These are phyloP conservation scores for Phaeomoniella chlamydospora DNA, from an alignment of 2,329 filamentous ascomycete genomes.

Conservation along the genomic window DNA sequence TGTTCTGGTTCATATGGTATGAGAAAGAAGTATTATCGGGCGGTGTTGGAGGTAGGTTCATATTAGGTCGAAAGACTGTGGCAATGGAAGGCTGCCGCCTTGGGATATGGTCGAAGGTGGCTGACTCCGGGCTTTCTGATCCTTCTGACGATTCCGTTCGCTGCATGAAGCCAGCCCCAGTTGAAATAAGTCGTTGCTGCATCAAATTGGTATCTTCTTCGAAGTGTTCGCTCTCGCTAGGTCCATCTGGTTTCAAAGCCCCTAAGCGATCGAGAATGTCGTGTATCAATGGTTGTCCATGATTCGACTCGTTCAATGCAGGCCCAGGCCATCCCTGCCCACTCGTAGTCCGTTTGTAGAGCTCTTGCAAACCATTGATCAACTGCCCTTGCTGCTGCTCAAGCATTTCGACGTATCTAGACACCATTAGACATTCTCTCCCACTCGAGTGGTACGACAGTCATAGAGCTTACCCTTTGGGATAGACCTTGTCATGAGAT, in stretches of 20 bases:
- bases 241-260: constrained; percentile 37
- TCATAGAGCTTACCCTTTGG: constrained; percentile 40
- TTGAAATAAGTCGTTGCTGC: constrained; percentile 39
- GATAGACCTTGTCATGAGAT: constrained; percentile 52
- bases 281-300: constrained; percentile 46
- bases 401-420: constrained; percentile 51
- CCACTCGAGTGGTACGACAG: constrained; percentile 3
- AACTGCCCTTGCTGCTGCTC: constrained; percentile 51
- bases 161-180: constrained; percentile 36
- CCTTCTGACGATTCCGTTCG: constrained; percentile 41
- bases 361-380: constrained; percentile 44
- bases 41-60: constrained; percentile 22
- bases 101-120: constrained; percentile 13
- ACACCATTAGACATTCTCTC: constrained; percentile 3
- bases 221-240: constrained; percentile 32
- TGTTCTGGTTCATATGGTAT: neutral
- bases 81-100: constrained; percentile 7
- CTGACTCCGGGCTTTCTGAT: constrained; percentile 39
- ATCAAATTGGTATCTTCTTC: constrained; percentile 43
- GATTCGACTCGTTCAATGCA: constrained; percentile 32
- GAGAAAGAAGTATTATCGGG: constrained; percentile 10
- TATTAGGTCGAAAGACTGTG: constrained; percentile 9
- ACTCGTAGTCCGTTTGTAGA: constrained; percentile 38
- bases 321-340: constrained; percentile 42
- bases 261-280: constrained; percentile 47